Evolutionary conservation across 345 rosid genomes (phyloP), one percentile per base, ranked within the genome.

Genomic region (Geranium brycei): DNA sequence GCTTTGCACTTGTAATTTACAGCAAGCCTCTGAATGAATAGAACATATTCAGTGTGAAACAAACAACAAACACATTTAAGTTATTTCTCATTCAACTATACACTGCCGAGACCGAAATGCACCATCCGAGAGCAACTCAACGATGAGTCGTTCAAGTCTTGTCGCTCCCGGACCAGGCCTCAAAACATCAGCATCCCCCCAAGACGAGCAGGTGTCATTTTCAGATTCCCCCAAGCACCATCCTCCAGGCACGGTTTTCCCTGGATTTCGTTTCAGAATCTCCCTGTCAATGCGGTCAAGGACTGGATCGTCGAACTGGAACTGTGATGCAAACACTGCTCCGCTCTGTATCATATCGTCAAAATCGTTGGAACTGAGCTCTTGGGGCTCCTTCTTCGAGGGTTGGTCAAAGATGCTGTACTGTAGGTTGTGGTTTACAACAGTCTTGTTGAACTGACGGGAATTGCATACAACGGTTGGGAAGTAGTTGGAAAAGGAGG

Each of bases 161-260:
- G 71, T 79, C 18, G 96, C 78, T 60, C 96, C 97, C 15, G 89
- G 74, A 62, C 97, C 89, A 5, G 97, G 96, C 38, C 96, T 80
- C 64, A 90, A 66, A 65, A 93, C 72, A 74, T 85, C 84, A 11
- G 96, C 89, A 77, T 90, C 85, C 10, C 97, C 97, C 99, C 97
- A 90, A 17, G 80, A 76, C 23, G 82, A 81, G 69, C 96, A 90
- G 0, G 81, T 68, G 62, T 73, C 76, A 18, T 83, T 83, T 19
- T 69, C 69, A 32, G 82, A 70, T 19, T 82, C 84, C 51, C 85
- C 97, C 63, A 93, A 71, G 81, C 99, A 90, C 99, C 99, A 93
- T 51, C 99, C 96, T 59, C 99, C 99, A 31, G 89, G 87, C 31
- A 83, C 86, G 62, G 81, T 81, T 77, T 73, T 65, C 59, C 78